Evolutionary conservation across 2,329 filamentous ascomycete genomes (phyloP), one percentile per base, ranked within the genome.

Genomic region (Phaeosphaeriaceae sp.): DNA sequence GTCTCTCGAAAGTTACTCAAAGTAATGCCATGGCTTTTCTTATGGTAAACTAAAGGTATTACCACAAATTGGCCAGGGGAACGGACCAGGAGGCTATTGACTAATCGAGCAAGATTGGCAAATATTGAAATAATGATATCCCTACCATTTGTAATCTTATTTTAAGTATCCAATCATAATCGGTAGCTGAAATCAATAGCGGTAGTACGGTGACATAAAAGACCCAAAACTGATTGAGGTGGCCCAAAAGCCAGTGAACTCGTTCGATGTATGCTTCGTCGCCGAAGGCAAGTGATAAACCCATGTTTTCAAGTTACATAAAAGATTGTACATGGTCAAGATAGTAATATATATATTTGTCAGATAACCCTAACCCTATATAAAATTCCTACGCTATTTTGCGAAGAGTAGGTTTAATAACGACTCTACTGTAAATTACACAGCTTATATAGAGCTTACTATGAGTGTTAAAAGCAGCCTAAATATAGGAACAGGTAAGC

Each of bases 1-100:
- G 38, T 71, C 59, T 54, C 80, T 78, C 4, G 81, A 80, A 0
- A 83, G 66, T 54, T 79, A 60, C 45, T 84, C 80, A 55, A 84
- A 83, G 64, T 80, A 81, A 18, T 83, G 74, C 82, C 82, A 85
- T 2, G 82, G 81, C 59, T 84, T 83, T 46, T 72, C 74, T 17
- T 79, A 74, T 1, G 82, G 81, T 4, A 84, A 72, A 51, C 77
- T 76, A 48, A 80, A 81, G 0, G 81, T 83, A 58, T 83, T 84
- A 28, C 82, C 81, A 3, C 83, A 70, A 29, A 84, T 74, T 3
- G 82, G 82, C 54, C 74, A 74, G 1, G 81, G 81, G 3, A 82
- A 74, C 1, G 81, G 82, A 0, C 82, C 81, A 2, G 81, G 81
- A 0, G 81, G 81, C 79, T 81, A 43, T 46, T 17, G 9, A 21